phyloP scores from a whole-genome alignment of 129 eudicot species.

The Escallonia rubra region DNA sequence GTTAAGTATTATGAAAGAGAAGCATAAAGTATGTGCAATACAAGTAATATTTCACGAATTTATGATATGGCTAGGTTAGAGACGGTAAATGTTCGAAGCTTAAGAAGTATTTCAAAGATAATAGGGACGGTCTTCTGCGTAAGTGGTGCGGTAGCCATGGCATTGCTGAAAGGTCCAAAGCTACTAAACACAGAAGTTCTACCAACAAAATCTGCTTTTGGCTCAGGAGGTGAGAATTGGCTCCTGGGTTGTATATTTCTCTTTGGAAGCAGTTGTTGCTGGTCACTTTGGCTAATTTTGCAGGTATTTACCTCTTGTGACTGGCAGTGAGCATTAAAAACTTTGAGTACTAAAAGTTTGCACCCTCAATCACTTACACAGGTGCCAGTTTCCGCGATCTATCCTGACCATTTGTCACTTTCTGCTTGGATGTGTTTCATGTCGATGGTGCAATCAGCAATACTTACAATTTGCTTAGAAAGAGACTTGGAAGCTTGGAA shows the following conservation, averaged over 20 bases:
- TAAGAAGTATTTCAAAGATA: constrained; percentile 67
- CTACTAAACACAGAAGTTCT: constrained; percentile 42
- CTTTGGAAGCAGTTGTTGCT: constrained; percentile 63
- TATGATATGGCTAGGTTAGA: constrained; percentile 35
- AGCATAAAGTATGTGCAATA: too few relatives aligned
- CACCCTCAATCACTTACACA: constrained; percentile 13
- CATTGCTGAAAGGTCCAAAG: constrained; percentile 75
- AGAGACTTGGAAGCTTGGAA: constrained; percentile 57
- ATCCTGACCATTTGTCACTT: constrained; percentile 67
- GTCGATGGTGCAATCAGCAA: constrained; percentile 59
- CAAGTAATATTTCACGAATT: too few relatives aligned
- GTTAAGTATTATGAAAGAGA: too few relatives aligned
- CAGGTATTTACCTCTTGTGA: constrained; percentile 46
- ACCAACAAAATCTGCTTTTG: constrained; percentile 27
- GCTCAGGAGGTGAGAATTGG: constrained; percentile 44
- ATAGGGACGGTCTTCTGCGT: constrained; percentile 68
- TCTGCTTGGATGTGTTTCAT: constrained; percentile 80
- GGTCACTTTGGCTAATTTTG: constrained; percentile 83
- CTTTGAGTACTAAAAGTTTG: too few relatives aligned
- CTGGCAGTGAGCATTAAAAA: too few relatives aligned
- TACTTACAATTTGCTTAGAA: constrained; percentile 42
- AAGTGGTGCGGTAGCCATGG: constrained; percentile 65
- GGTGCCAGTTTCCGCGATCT: constrained; percentile 50
- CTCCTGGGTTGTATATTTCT: constrained; percentile 66
- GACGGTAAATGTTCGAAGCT: constrained; percentile 49